Conservation (phyloP, 1,284 basidiomycete genomes). For the Leucoagaricus sp. region DNA sequence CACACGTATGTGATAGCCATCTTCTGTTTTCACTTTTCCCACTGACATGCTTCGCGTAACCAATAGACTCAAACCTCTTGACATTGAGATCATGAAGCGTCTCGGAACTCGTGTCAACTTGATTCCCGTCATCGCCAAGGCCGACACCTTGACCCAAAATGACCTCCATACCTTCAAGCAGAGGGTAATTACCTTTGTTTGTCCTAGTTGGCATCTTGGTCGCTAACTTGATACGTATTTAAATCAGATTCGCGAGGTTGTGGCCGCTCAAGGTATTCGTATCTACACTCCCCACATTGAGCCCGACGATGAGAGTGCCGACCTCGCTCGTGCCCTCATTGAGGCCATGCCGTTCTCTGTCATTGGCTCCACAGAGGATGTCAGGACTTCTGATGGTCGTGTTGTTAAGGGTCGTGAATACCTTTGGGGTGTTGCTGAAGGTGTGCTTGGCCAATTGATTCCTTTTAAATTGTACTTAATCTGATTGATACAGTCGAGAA, state of each 20-base stretch:
- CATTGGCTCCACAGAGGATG: conserved; percentile 96
- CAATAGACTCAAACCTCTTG: conserved; percentile 88
- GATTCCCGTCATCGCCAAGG: conserved; percentile 97
- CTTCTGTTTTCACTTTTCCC: conserved; percentile 4
- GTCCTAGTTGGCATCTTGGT: not conserved
- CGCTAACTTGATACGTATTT: conserved; percentile 14
- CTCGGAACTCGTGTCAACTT: conserved; percentile 95
- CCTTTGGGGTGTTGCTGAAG: conserved; percentile 99
- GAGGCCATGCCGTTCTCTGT: conserved; percentile 98
- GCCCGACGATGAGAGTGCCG: conserved; percentile 87
- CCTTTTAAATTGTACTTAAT: not conserved
- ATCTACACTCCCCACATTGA: conserved; percentile 96
- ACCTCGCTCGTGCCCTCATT: conserved; percentile 85
- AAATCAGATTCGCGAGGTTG: conserved; percentile 83
- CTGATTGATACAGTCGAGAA: conserved; percentile 77
- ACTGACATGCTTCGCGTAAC: conserved; percentile 9
- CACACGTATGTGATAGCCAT: conserved; percentile 73
- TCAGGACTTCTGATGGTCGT: conserved; percentile 89
- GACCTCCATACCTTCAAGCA: conserved; percentile 94
- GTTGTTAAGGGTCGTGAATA: conserved; percentile 97
- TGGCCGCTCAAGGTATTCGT: conserved; percentile 90
- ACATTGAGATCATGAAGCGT: conserved; percentile 99
- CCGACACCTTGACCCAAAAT: conserved; percentile 93
- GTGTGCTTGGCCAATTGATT: conserved; percentile 39
- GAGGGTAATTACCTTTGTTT: conserved; percentile 56